Evolutionary conservation across 2,329 filamentous ascomycete species (phyloP).

Genomic region (Magnaporthiopsis poae): DNA sequence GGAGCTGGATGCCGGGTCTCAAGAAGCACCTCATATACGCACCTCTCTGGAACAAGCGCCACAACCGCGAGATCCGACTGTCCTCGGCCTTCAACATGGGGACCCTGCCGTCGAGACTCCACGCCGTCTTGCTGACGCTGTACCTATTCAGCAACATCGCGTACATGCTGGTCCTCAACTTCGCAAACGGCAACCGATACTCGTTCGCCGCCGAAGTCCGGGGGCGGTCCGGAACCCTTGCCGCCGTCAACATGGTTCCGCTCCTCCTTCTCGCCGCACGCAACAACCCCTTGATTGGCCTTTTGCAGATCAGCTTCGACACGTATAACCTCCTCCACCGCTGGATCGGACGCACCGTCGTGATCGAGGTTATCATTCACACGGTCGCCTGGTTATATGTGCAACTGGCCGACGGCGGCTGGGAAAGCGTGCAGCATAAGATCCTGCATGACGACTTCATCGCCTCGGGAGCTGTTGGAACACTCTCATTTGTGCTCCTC

Average conservation of each 20-base stretch:
- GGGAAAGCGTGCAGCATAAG: constrained; percentile 43
- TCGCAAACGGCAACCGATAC: constrained; percentile 45
- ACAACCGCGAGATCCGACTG: constrained; percentile 44
- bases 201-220: constrained; percentile 71
- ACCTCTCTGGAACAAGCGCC: constrained; percentile 53
- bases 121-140: constrained; percentile 44
- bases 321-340: constrained; percentile 87
- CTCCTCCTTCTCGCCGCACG: constrained; percentile 79
- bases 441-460: constrained; percentile 55
- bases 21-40: constrained; percentile 56
- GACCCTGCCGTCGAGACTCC: constrained; percentile 56
- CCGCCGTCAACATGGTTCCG: constrained; percentile 83
- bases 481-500: constrained; percentile 53
- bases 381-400: constrained; percentile 65
- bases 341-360: constrained; percentile 69
- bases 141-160: constrained; percentile 52
- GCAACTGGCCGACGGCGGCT: constrained; percentile 55
- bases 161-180: constrained; percentile 55
- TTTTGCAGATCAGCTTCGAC: constrained; percentile 85
- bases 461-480: constrained; percentile 42
- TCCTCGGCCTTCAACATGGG: constrained; percentile 39
- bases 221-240: constrained; percentile 73
- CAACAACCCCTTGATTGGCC: constrained; percentile 80
- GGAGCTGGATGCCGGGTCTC: constrained; percentile 49
- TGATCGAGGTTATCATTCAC: constrained; percentile 61